phyloP scores from a whole-genome alignment of 345 rosid genomes.

The Bruguiera sexangula region DNA sequence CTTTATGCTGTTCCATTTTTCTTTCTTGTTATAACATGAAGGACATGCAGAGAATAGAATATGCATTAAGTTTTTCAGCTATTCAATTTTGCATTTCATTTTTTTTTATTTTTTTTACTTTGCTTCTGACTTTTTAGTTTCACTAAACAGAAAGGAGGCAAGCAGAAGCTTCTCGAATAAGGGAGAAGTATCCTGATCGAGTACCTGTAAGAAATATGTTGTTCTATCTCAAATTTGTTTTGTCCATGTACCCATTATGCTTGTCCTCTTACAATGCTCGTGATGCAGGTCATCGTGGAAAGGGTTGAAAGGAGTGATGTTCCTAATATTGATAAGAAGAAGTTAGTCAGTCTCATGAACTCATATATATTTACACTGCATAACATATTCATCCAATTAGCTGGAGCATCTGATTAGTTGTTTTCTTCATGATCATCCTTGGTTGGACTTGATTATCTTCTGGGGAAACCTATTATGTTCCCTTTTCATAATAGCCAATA shows the following conservation, averaged over 20 bases:
- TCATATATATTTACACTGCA: too few relatives aligned
- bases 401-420: too few relatives aligned
- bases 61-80: neutral
- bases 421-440: too few relatives aligned
- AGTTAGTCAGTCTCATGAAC: conserved; percentile 24
- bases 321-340: conserved; percentile 49
- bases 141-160: conserved; percentile 62
- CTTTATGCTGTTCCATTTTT: too few relatives aligned
- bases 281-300: conserved; percentile 49
- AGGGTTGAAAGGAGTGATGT: conserved; percentile 49
- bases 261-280: conserved; percentile 6
- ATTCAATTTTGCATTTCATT: neutral
- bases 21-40: too few relatives aligned
- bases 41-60: too few relatives aligned
- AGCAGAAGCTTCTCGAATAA: conserved; percentile 75
- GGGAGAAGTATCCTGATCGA: conserved; percentile 89
- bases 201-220: conserved; percentile 54
- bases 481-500: too few relatives aligned
- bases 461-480: too few relatives aligned
- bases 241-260: neutral
- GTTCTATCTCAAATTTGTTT: neutral
- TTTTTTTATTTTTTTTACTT: neutral
- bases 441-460: too few relatives aligned
- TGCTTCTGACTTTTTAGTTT: neutral
- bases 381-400: too few relatives aligned